phyloP scores from a whole-genome alignment of 2,329 filamentous ascomycete genomes.

The Beauveria bassiana region DNA sequence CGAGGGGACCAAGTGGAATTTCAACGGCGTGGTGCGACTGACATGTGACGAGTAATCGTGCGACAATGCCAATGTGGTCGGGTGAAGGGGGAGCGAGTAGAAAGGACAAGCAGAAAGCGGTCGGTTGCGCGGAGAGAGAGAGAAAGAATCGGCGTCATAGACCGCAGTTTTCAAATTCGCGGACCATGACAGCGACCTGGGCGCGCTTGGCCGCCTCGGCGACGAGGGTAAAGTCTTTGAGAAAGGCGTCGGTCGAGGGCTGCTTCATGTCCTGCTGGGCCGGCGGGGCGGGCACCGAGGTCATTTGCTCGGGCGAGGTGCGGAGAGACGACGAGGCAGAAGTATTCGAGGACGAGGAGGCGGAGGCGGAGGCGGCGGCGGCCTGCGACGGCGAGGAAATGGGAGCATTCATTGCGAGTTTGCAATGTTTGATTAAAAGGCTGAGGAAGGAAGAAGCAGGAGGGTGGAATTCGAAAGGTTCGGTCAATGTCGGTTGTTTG shows the following conservation, averaged over 20 bases:
- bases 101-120: not conserved
- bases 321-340: slow-evolving; percentile 23
- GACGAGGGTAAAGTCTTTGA: slow-evolving; percentile 76
- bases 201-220: slow-evolving; percentile 91
- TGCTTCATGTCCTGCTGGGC: slow-evolving; percentile 22
- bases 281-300: slow-evolving; percentile 21
- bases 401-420: slow-evolving; percentile 25
- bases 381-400: slow-evolving; percentile 22
- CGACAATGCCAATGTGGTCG: not conserved
- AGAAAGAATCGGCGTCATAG: slow-evolving; percentile 29
- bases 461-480: not conserved
- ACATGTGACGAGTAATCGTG: not conserved
- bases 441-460: not conserved
- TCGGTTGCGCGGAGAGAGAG: not conserved
- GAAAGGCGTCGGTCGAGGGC: slow-evolving; percentile 49
- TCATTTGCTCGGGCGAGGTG: slow-evolving; percentile 17
- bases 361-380: slow-evolving; percentile 15
- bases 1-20: not conserved
- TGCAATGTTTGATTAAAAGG: not conserved
- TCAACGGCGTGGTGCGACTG: not conserved
- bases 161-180: slow-evolving; percentile 71
- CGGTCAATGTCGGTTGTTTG: not conserved
- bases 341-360: slow-evolving; percentile 23
- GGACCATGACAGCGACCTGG: slow-evolving; percentile 80
- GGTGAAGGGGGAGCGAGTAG: not conserved